phyloP scores from a whole-genome alignment of 1,284 basidiomycete genomes.

The Cutaneotrichosporon mucoides region DNA sequence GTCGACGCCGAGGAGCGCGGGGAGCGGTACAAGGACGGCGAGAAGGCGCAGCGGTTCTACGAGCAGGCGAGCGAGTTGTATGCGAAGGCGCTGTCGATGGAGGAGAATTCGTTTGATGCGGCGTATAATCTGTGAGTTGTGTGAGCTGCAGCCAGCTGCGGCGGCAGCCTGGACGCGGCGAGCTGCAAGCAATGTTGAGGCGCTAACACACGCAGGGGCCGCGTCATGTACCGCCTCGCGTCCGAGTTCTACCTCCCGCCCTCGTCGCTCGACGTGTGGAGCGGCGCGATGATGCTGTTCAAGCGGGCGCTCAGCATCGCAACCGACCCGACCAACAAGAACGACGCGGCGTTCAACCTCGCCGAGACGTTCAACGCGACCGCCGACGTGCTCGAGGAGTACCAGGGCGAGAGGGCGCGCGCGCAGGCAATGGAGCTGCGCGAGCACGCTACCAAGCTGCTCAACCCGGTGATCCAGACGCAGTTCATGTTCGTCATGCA shows the following conservation, averaged over 20 bases:
- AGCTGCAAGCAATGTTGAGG: neutral
- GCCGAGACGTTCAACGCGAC: constrained; percentile 32
- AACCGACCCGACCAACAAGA: constrained; percentile 26
- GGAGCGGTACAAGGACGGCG: constrained; percentile 48
- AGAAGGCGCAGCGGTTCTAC: constrained; percentile 47
- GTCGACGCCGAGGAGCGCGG: constrained; percentile 50
- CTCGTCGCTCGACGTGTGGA: constrained; percentile 17
- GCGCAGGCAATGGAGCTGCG: constrained; percentile 19
- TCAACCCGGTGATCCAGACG: constrained; percentile 35
- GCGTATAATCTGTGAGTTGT: constrained; percentile 46
- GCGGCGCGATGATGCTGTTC: constrained; percentile 35
- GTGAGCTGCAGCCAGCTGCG: neutral
- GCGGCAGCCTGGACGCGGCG: no score
- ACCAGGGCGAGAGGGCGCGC: constrained; percentile 6
- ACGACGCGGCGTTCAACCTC: constrained; percentile 47
- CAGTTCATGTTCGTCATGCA: constrained; percentile 30
- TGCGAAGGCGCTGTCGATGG: constrained; percentile 35
- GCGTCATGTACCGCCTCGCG: constrained; percentile 42
- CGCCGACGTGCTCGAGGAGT: constrained; percentile 45
- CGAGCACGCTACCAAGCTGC: constrained; percentile 29
- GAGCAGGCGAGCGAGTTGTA: constrained; percentile 47
- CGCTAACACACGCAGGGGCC: constrained; percentile 30
- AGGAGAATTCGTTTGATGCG: constrained; percentile 39
- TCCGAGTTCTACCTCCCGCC: constrained; percentile 46
- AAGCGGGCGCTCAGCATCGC: constrained; percentile 29